Percentiles rank a stretch among this genome's conserved stretches.
phyloP scores from a whole-genome alignment of 768 basidiomycete species.

The Boletellus sp. region DNA sequence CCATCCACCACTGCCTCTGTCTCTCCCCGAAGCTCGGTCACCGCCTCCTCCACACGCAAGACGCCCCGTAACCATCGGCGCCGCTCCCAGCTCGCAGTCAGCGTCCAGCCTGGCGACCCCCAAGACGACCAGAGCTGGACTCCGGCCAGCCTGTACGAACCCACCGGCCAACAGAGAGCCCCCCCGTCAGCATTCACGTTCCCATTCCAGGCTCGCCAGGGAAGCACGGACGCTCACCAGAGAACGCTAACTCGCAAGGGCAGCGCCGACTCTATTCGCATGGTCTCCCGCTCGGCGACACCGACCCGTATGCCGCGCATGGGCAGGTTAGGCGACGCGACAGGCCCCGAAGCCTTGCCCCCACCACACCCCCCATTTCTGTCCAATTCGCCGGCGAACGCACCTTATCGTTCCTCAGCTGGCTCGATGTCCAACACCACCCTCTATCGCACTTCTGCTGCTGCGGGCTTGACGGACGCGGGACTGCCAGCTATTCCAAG shows the following conservation, averaged over 20 bases:
- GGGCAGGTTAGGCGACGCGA: conserved; percentile 14
- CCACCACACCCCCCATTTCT: conserved; percentile 49
- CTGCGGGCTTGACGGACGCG: conserved; percentile 15
- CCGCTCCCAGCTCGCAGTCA: conserved; percentile 25
- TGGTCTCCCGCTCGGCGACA: conserved; percentile 23
- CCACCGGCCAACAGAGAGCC: conserved; percentile 11
- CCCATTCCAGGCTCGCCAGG: conserved; percentile 61
- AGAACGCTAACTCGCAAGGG: conserved; percentile 41
- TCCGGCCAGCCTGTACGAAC: conserved; percentile 12
- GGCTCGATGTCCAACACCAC: conserved; percentile 25
- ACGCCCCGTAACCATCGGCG: conserved; percentile 20
- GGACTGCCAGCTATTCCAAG: conserved; percentile 34
- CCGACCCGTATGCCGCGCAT: conserved; percentile 21
- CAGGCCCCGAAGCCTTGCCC: conserved; percentile 25
- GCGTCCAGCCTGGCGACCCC: conserved; percentile 14
- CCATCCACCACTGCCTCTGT: conserved; percentile 6
- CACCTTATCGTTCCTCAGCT: conserved; percentile 37
- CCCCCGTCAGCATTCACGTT: conserved; percentile 42
- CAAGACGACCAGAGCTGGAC: conserved; percentile 17
- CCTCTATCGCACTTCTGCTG: conserved; percentile 30
- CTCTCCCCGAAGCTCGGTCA: conserved; percentile 15
- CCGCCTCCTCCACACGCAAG: conserved; percentile 15
- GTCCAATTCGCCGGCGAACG: conserved; percentile 27
- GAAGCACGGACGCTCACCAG: conserved; percentile 61
- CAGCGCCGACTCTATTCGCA: conserved; percentile 40